phyloP scores from a whole-genome alignment of 2,329 filamentous ascomycete species.

The Scytalidium lignicola region DNA sequence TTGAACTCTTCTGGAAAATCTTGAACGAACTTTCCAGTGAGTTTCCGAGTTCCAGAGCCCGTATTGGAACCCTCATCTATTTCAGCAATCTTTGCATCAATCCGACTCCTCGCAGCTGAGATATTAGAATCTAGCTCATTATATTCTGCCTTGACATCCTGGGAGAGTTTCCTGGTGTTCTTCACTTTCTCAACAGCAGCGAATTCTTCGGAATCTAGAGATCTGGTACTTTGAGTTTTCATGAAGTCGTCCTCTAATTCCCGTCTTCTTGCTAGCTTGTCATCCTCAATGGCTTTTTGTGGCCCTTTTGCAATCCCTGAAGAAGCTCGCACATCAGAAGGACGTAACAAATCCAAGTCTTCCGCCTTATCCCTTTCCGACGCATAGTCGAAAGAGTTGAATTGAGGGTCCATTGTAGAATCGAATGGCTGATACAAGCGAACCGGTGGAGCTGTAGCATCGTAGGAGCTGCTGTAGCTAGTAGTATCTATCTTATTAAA shows the following conservation, averaged over 20 bases:
- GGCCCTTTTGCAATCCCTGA: no score
- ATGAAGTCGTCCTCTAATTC: slow-evolving; percentile 22
- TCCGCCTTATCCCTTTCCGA: slow-evolving; percentile 1
- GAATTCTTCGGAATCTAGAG: slow-evolving; percentile 5
- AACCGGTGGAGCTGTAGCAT: not conserved
- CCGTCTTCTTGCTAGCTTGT: slow-evolving; percentile 21
- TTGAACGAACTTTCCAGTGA: slow-evolving; percentile 44
- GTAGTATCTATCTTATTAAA: not conserved
- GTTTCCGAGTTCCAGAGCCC: slow-evolving; percentile 6
- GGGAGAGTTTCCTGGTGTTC: slow-evolving; percentile 9
- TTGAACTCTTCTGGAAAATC: slow-evolving; percentile 50
- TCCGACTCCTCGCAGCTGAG: slow-evolving; percentile 12
- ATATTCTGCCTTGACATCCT: slow-evolving; percentile 17
- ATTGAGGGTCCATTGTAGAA: not conserved
- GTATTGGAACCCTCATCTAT: slow-evolving; percentile 4
- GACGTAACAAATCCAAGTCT: not conserved
- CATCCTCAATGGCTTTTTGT: slow-evolving; percentile 11
- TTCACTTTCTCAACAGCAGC: slow-evolving; percentile 10
- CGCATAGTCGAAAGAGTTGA: not conserved
- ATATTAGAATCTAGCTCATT: slow-evolving; percentile 15
- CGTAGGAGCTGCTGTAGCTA: not conserved
- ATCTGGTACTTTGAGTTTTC: slow-evolving; percentile 1
- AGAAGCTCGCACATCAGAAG: no score
- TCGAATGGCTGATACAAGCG: not conserved
- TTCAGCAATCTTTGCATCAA: slow-evolving; percentile 12